Base-by-base conservation (phyloP, 2,329 filamentous ascomycete genomes). In the Fusarium abutilonis region DNA sequence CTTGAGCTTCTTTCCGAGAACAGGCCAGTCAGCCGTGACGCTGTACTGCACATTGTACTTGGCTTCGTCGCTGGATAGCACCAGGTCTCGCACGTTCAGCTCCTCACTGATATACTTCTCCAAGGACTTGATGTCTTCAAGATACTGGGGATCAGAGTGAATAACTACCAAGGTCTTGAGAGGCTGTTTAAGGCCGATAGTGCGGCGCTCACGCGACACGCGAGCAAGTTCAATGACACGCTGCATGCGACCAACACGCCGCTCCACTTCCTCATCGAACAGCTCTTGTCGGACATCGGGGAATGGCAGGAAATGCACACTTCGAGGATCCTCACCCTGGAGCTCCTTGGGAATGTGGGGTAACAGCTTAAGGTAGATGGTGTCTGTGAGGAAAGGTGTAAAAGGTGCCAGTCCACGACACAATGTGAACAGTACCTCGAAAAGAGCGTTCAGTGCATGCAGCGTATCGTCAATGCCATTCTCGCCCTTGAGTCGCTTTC, bases 1-100 rank as follows among this genome's bases (percentile, higher is more conserved):
- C 83, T 96, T 96, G 68, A 98, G 84, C 80, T 98, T 98, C 85
- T 97, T 97, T 65, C 95, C 95, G 14, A 99, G 83, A 3, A 91
- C 90, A 13, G 95, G 93, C 90, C 95, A 97, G 76, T 99, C 95
- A 8, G 93, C 93, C 35, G 86, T 87, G 14, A 94, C 92, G 60
- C 90, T 92, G 79, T 97, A 96, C 73, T 95, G 89, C 41, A 99
- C 93, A 51, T 93, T 91, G 80, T 97, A 97, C 74, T 90, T 91
- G 52, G 87, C 89, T 78, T 98, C 95, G 64, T 98, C 93, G 8
- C 86, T 88, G 3, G 92, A 92, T 49, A 97, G 83, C 10, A 97
- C 81, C 26, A 98, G 81, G 61, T 97, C 91, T 62, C 90, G 87
- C 44, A 99, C 84, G 73, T 98, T 99, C 46, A 98, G 82, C 78